Base-by-base conservation (phyloP, 2,329 filamentous ascomycete genomes). In the Aureobasidium subglaciale region DNA sequence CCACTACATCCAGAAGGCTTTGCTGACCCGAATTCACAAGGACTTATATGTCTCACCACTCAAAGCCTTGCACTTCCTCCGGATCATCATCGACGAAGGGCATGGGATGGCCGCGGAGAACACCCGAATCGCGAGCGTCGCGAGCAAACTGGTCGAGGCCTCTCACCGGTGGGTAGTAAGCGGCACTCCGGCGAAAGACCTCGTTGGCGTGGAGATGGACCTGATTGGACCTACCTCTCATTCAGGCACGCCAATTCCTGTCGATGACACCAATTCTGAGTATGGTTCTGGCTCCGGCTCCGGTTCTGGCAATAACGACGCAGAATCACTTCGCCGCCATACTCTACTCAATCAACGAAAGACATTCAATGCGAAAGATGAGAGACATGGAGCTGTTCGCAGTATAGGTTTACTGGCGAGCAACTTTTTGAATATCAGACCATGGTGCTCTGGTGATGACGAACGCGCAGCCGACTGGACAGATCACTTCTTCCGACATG, bases 21-120 rank as follows among this genome's bases (percentile, higher is more conserved):
- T 18, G 27, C 43, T 46, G 13, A 48, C 10, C n/a, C n/a, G n/a
- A 18, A n/a, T n/a, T 10, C 9, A 15, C 10, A 4, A 48, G 43
- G 68, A 68, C 59, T 34, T 72, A 57, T 79, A 83, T 29, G 67
- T 78, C 9, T 87, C 83, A 1, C 81, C 86, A 0, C 70, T 96
- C 16, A 82, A 83, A 35, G 71, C 81, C 7, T 70, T 96, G 3
- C 90, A 89, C 62, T 96, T 92, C 79, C 85, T 96, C 63, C 80
- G 92, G 1, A 85, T 95, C 43, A 91, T 97, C 42, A 86, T 95
- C 16, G 92, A 97, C 61, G 92, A 96, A 75, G 92, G 92, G 0
- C 90, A 96, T 67, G 87, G 81, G 58, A 84, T 96, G 57, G 88
- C 89, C 0, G 86, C 87, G 34, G 81, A 80, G 0, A 78, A 71